Conservation (phyloP, 129 eudicot species). For the Centella asiatica region DNA sequence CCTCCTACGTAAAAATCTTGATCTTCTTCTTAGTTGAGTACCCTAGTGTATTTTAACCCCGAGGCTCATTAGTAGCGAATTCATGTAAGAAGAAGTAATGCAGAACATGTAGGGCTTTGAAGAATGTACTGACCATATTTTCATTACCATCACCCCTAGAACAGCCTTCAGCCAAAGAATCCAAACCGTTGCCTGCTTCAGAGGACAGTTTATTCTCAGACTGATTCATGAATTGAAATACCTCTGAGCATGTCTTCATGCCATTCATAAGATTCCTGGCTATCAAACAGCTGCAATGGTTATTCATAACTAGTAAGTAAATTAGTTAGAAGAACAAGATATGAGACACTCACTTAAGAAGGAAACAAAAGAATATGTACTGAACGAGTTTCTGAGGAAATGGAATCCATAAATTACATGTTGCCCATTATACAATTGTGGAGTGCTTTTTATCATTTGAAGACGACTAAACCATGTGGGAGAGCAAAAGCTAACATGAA, state of each 20-base stretch:
- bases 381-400: background rate
- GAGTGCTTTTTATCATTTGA: background rate
- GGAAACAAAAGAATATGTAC: background rate
- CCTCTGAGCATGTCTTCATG: slow-evolving; percentile 82
- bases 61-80: background rate
- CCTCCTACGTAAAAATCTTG: slow-evolving; percentile 85
- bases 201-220: slow-evolving; percentile 52
- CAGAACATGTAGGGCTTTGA: slow-evolving; percentile 9
- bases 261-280: slow-evolving; percentile 89
- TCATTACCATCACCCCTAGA: slow-evolving; percentile 58
- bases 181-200: slow-evolving; percentile 45
- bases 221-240: slow-evolving; percentile 60
- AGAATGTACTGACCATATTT: slow-evolving; percentile 37
- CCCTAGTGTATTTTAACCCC: slow-evolving; percentile 42
- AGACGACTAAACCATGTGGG: background rate
- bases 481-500: background rate
- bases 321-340: background rate
- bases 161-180: slow-evolving; percentile 37
- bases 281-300: slow-evolving; percentile 77
- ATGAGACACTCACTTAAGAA: background rate
- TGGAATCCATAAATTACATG: background rate
- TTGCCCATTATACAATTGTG: background rate
- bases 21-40: slow-evolving; percentile 63
- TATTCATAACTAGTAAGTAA: slow-evolving; percentile 1
- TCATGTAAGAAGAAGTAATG: background rate